Evolutionary conservation across 306 rosid species (phyloP), one percentile per base, ranked within the genome.

Genomic region (Comarum palustre): DNA sequence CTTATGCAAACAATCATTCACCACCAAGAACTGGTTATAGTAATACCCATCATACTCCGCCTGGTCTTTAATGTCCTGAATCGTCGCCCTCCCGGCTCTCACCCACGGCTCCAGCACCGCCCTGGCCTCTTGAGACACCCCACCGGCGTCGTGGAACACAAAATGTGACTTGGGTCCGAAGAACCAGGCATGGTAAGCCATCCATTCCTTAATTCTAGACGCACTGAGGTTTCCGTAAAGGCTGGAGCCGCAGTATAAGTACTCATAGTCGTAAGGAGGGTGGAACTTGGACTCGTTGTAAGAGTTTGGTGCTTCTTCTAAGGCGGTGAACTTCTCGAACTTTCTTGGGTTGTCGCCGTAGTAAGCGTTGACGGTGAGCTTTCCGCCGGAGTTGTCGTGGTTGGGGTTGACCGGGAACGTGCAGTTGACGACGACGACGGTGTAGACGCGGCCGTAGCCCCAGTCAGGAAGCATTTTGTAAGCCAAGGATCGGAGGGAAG

Each of bases 361-460:
- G 74, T 78, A 75, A 9, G 86, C 83, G n/a, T 78, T 75, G 19
- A 82, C 27, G 22, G 70, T 42, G 42, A 82, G 86, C 69, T 68
- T 82, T 9, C 86, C 81, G 14, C 83, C 86, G 8, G 58, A 36
- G 55, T 82, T 79, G 55, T 82, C 80, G 10, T 25, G 27, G 31
- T 82, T 82, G 8, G 81, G 81, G 24, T 79, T 79, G 34, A 60
- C 34, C 0, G 81, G 81, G 68, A 82, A 82, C 0, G 83, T 82
- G 75, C 86, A 82, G 34, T 82, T 82, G 73, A 82, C 78, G 22
- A 82, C 71, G 38, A 82, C 81, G 51, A 75, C 83, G 25, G 86
- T 78, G 78, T 82, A 82, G 68, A 82, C 81, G 9, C 74, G 86
- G 65, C 81, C 86, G 45, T 82, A 82, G 45, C 86, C 86, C 86